phyloP scores from a whole-genome alignment of 306 rosid species.

The Quercus engelmannii region DNA sequence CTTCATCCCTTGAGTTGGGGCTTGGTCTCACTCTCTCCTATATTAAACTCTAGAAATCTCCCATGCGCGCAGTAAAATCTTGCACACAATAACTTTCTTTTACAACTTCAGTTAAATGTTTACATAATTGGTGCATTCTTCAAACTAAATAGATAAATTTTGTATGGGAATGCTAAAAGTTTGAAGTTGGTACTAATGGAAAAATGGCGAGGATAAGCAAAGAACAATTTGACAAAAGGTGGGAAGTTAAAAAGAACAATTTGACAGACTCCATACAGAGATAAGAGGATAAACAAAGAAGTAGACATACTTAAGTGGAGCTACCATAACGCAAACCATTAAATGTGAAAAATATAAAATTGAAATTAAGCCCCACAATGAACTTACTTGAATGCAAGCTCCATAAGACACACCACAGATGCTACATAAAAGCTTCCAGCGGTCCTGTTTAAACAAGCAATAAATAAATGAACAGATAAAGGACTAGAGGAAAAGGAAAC shows the following conservation, averaged over 20 bases:
- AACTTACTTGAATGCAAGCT: constrained; percentile 96
- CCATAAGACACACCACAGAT: constrained; percentile 96
- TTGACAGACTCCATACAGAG: neutral
- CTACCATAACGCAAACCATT: neutral
- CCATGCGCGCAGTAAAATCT: neutral
- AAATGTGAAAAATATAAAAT: constrained; percentile 2
- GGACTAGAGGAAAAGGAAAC: constrained; percentile 12
- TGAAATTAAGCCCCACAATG: constrained; percentile 9
- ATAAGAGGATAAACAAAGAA: neutral
- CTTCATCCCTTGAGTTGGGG: neutral
- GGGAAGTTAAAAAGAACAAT: neutral
- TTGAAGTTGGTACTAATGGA: neutral
- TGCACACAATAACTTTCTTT: neutral
- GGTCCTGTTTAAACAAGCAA: constrained; percentile 64
- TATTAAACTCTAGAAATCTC: neutral
- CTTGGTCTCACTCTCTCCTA: neutral
- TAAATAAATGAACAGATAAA: constrained; percentile 1
- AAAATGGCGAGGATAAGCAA: too few species aligned
- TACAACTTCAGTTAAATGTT: neutral
- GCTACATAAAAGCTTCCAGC: constrained; percentile 97
- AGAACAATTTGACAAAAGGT: too few species aligned
- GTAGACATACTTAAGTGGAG: neutral
- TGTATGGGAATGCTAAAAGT: neutral
- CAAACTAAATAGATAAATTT: neutral
- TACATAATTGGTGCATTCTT: neutral